Evolutionary conservation across 495 filamentous ascomycete genomes (phyloP).

Genomic region (Annulohypoxylon stygium): DNA sequence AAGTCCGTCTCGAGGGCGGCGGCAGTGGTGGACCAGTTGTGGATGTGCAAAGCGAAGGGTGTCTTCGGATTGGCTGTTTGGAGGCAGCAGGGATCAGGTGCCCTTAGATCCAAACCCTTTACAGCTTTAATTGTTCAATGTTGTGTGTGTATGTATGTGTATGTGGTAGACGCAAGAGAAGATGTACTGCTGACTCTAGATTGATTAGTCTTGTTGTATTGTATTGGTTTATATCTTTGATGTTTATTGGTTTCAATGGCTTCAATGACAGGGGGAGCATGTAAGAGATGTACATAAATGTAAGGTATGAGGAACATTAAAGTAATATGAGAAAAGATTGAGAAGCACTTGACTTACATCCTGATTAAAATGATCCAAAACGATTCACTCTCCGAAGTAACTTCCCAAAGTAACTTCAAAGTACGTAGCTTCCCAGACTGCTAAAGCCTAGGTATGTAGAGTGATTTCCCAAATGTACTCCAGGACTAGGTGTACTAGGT

Average conservation of each 20-base stretch:
- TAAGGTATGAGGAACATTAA: conserved; percentile 1
- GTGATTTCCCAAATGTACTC: too few species aligned
- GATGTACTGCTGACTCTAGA: conserved; percentile 29
- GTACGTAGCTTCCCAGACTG: too few species aligned
- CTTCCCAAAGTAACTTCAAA: background rate
- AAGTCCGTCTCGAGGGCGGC: conserved; percentile 40
- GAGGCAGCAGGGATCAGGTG: conserved; percentile 45
- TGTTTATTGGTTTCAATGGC: background rate
- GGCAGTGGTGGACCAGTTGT: conserved; percentile 46
- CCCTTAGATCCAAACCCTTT: conserved; percentile 41
- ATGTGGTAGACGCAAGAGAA: conserved; percentile 13
- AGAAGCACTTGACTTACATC: conserved; percentile 31
- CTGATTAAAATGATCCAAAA: conserved; percentile 26
- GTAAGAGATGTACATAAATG: conserved; percentile 1
- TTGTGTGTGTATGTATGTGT: conserved; percentile 17
- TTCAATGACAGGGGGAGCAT: conserved; percentile 1
- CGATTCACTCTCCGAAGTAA: conserved; percentile 23
- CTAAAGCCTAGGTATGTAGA: too few species aligned
- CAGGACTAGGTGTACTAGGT: background rate
- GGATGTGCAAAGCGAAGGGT: conserved; percentile 36
- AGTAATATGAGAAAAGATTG: background rate
- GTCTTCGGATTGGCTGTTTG: conserved; percentile 40
- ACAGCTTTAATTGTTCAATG: conserved; percentile 32
- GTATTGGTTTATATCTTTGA: conserved; percentile 4
- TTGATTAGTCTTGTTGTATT: conserved; percentile 33